phyloP scores from a whole-genome alignment of 1,139 yeast species.

The Candida mesenterica region DNA sequence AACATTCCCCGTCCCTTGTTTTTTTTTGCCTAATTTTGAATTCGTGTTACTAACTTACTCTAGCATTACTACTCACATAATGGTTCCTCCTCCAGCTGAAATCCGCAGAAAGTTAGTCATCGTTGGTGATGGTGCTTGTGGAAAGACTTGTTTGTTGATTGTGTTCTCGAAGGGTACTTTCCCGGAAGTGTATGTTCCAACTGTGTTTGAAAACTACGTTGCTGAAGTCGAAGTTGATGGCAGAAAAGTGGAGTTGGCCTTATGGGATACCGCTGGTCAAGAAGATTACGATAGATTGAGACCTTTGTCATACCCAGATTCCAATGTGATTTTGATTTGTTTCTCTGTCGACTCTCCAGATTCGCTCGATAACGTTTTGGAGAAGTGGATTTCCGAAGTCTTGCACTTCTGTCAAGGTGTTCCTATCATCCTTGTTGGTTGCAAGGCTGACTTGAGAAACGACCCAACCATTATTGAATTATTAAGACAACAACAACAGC shows the following conservation, averaged over 20 bases:
- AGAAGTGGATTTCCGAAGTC: constrained; percentile 93
- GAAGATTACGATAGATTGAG: constrained; percentile 95
- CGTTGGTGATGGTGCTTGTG: constrained; percentile 89
- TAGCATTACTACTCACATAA: constrained; percentile 16
- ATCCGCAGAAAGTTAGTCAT: constrained; percentile 78
- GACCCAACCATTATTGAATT: constrained; percentile 76
- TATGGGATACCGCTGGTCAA: constrained; percentile 99
- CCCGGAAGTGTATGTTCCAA: constrained; percentile 95
- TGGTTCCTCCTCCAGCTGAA: constrained; percentile 59
- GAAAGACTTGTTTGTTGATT: constrained; percentile 78
- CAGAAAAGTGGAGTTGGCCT: constrained; percentile 87
- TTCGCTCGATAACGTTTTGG: constrained; percentile 89
- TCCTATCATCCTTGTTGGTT: constrained; percentile 90
- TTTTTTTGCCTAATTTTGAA: constrained; percentile 5
- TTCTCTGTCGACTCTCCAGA: constrained; percentile 91
- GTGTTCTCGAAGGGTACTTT: constrained; percentile 93
- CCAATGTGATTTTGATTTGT: constrained; percentile 88
- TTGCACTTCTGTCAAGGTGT: constrained; percentile 93
- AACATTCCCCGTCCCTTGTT: neutral
- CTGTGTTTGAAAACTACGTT: constrained; percentile 92
- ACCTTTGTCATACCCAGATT: constrained; percentile 91
- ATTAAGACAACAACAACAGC: constrained; percentile 70
- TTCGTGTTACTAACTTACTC: constrained; percentile 5
- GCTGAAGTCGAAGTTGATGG: constrained; percentile 95
- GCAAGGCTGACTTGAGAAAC: constrained; percentile 86